Conservation (phyloP, 495 filamentous ascomycete species). For the Chlorociboria aeruginascens region DNA sequence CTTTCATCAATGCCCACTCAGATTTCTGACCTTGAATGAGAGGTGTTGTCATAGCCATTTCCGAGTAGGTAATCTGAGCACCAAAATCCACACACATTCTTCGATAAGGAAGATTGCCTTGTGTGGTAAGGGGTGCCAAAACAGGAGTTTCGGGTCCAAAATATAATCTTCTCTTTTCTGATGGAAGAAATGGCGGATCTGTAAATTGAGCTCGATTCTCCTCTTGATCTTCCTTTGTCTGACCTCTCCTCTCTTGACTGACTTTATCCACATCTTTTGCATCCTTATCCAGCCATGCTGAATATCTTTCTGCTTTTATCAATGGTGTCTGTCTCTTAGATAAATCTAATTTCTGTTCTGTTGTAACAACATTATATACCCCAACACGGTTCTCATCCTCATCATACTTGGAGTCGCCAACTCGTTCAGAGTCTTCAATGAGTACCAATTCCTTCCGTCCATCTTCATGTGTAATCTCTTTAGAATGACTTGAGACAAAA, state of each 20-base stretch:
- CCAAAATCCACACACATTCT: conserved; percentile 83
- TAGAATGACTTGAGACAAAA: conserved; percentile 69
- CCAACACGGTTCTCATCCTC: conserved; percentile 34
- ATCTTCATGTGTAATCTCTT: conserved; percentile 60
- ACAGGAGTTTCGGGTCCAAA: conserved; percentile 88
- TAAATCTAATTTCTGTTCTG: conserved; percentile 54
- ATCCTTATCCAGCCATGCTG: conserved; percentile 58
- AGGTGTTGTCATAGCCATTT: conserved; percentile 92
- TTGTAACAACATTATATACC: conserved; percentile 59
- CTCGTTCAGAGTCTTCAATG: conserved; percentile 25
- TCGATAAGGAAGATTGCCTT: conserved; percentile 95
- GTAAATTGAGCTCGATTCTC: conserved; percentile 69
- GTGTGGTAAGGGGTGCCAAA: conserved; percentile 77
- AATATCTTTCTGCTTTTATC: conserved; percentile 61
- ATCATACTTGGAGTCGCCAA: conserved; percentile 14
- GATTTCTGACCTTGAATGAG: conserved; percentile 81
- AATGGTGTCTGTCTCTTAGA: conserved; percentile 52
- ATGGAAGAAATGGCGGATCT: conserved; percentile 76
- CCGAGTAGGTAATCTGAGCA: conserved; percentile 89
- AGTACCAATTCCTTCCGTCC: conserved; percentile 74
- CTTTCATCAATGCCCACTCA: conserved; percentile 91
- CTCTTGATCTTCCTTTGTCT: conserved; percentile 31
- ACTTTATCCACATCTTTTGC: conserved; percentile 41
- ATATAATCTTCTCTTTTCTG: conserved; percentile 86
- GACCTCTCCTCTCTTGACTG: conserved; percentile 30